Conservation (phyloP, 306 rosid species). For the Fragaria nilgerrensis region DNA sequence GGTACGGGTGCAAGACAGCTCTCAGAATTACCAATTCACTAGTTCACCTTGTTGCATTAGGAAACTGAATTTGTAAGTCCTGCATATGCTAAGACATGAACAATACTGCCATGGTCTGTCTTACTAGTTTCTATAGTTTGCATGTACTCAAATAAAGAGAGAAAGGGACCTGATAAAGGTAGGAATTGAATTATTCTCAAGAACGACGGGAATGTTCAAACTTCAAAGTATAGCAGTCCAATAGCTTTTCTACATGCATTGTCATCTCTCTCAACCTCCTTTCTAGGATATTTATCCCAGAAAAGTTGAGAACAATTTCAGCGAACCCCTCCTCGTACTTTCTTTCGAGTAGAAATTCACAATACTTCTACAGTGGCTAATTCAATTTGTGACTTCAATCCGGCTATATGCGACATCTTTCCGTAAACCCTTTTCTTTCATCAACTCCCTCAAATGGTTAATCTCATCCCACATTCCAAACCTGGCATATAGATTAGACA, state of each 20-base stretch:
- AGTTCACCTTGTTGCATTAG: neutral
- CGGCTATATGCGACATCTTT: conserved; percentile 73
- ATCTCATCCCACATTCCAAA: conserved; percentile 80
- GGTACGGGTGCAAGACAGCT: neutral
- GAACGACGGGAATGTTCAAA: too few relatives aligned
- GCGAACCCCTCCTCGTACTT: neutral
- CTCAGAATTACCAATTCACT: neutral
- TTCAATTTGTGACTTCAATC: conserved; percentile 46
- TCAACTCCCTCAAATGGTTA: conserved; percentile 49
- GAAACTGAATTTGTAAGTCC: neutral
- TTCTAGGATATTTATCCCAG: too few relatives aligned
- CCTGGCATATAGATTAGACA: conserved; percentile 62
- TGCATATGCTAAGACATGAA: neutral
- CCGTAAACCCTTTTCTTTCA: conserved; percentile 49
- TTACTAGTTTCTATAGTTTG: neutral
- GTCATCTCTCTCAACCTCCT: neutral
- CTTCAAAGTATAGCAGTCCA: neutral
- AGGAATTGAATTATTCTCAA: too few relatives aligned
- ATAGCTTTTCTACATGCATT: neutral
- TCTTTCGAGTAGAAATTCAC: neutral
- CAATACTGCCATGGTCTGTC: neutral
- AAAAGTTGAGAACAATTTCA: neutral
- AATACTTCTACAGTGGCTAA: too few relatives aligned
- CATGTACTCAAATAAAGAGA: neutral
- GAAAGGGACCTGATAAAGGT: neutral